These are phyloP conservation scores for Penicillium sp. DNA, from an alignment of 2,329 filamentous ascomycete species.

Conservation along the genomic window DNA sequence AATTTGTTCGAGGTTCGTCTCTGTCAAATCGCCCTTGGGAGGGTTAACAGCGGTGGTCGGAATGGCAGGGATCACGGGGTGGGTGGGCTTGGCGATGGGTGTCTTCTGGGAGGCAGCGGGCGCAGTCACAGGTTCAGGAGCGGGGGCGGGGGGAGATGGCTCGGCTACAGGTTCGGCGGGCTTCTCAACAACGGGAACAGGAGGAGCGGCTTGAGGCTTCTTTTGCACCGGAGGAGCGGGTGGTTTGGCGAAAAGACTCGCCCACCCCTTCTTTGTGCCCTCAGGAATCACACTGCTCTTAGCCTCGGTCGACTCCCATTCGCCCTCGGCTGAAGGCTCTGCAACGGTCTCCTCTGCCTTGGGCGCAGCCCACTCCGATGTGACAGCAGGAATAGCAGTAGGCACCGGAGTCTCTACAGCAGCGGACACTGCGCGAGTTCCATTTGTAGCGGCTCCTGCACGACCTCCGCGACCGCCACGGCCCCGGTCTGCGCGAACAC, in stretches of 20 bases:
- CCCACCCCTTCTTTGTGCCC: conserved; percentile 58
- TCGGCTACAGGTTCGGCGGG: conserved; percentile 31
- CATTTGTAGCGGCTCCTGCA: conserved; percentile 42
- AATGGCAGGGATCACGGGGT: conserved; percentile 37
- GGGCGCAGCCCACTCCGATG: conserved; percentile 4
- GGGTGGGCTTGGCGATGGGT: conserved; percentile 40
- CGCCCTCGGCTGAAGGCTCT: conserved; percentile 26
- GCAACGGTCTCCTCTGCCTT: conserved; percentile 23
- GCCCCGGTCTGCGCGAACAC: conserved; percentile 50
- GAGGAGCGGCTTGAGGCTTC: conserved; percentile 47
- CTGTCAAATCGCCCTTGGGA: conserved; percentile 79
- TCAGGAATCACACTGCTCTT: conserved; percentile 41
- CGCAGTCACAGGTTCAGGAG: conserved; percentile 43
- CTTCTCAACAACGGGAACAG: conserved; percentile 29
- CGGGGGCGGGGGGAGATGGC: conserved; percentile 47
- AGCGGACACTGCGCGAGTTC: conserved; percentile 36
- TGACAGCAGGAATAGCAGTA: conserved; percentile 10
- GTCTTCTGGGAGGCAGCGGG: conserved; percentile 36
- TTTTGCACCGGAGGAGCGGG: conserved; percentile 52
- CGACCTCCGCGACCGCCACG: conserved; percentile 50
- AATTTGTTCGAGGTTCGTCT: conserved; percentile 88
- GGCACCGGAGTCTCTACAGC: conserved; percentile 25
- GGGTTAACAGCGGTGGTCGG: conserved; percentile 57
- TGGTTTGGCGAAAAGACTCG: conserved; percentile 71
- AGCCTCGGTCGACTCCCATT: conserved; percentile 26